Base-by-base conservation (phyloP, 1,139 yeast genomes). In the Protomyces gravidus region DNA sequence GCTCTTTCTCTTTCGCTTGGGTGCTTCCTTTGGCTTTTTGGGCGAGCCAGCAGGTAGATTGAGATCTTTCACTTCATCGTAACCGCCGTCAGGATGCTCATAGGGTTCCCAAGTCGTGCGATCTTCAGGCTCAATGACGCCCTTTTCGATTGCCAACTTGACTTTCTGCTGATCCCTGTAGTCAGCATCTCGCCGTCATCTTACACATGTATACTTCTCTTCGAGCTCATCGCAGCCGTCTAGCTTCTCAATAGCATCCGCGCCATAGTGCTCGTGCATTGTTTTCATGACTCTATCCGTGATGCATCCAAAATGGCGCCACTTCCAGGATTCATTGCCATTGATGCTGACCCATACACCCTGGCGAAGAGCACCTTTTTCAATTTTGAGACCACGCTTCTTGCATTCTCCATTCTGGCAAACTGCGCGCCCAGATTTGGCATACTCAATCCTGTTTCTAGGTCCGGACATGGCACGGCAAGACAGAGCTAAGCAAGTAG, bases 261-360 rank as follows among this genome's bases (percentile, higher is more conserved):
- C 27, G 5, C 42, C 42, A 26, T 40, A 48, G 39, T 39, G 55
- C 27, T 25, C 25, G 13, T 50, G 28, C 48, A 48, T 25, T 28
- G 48, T 55, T n/a, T 55, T 11, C 15, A 55, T 28, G 21, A 55
- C 60, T 11, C 39, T 26, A 5, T 39, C 42, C 5, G 60, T 55
- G 32, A 55, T 27, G 23, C 60, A 55, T 15, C 60, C 60, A 21
- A 45, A 49, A 32, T 55, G 60, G 5, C 60, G 30, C 60, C 60
- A 55, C 32, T 48, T 50, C 36, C 33, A 55, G 13, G 47, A 23
- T 9, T 39, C 55, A 21, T 42, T 28, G 2, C 55, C 60, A 6
- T 21, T 23, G 7, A 53, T 26, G 2, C 39, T 55, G 32, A 55
- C 55, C 60, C 60, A 55, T 23, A 52, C 48, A 21, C 60, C 60